phyloP scores from a whole-genome alignment of 129 eudicot species.

The Centaurea solstitialis region DNA sequence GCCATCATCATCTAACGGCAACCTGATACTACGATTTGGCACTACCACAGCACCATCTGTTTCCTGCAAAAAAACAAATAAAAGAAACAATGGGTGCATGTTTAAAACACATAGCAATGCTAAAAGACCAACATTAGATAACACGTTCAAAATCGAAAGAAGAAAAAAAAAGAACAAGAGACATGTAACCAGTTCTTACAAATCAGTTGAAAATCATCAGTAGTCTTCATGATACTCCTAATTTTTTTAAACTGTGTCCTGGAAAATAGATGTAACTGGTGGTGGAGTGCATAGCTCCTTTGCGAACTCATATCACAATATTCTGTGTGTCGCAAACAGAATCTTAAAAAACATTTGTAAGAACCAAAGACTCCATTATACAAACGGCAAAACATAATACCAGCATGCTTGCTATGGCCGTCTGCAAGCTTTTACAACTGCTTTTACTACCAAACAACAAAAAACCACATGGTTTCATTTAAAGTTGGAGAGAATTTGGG shows the following conservation, averaged over 20 bases:
- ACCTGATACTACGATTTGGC: slow-evolving; percentile 13
- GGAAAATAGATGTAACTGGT: slow-evolving; percentile 44
- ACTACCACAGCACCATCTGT: slow-evolving; percentile 16
- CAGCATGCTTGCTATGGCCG: slow-evolving; percentile 8
- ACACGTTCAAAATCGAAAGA: not conserved
- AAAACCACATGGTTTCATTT: not conserved
- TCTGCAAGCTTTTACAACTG: slow-evolving; percentile 1
- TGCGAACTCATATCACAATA: slow-evolving; percentile 31
- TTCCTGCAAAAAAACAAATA: slow-evolving; percentile 41
- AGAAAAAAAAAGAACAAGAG: slow-evolving; percentile 15
- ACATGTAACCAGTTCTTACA: slow-evolving; percentile 72
- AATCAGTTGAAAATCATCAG: slow-evolving; percentile 72
- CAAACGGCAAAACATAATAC: not conserved
- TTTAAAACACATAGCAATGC: not conserved
- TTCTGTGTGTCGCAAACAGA: slow-evolving; percentile 48
- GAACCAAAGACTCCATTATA: slow-evolving; percentile 25
- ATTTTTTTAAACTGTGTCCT: slow-evolving; percentile 44
- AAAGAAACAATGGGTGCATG: slow-evolving; percentile 2
- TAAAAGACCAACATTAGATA: slow-evolving; percentile 4
- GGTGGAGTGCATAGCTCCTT: slow-evolving; percentile 47
- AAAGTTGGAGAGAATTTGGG: not conserved
- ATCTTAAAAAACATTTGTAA: slow-evolving; percentile 37
- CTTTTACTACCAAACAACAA: slow-evolving; percentile 1
- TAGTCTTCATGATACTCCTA: slow-evolving; percentile 69
- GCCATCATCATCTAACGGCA: slow-evolving; percentile 25